Evolutionary conservation across 768 basidiomycete species (phyloP), one percentile per base, ranked within the genome.

Genomic region (Galerina marginata): DNA sequence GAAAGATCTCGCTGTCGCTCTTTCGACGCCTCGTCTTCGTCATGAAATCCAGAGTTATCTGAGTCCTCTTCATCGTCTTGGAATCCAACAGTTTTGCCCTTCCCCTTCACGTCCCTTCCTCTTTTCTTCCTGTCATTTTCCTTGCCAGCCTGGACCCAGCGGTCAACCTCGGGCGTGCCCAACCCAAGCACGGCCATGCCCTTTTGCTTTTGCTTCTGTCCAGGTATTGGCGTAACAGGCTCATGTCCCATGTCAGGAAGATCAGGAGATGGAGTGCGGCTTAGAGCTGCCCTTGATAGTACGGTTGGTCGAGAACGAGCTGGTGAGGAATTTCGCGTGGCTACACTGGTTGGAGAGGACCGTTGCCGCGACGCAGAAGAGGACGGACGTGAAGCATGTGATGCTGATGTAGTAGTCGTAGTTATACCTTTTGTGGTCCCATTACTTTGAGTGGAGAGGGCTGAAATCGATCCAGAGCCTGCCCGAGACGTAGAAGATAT

Each of bases 121-220:
- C 51, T 62, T 26, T 68, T 62, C 33, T 58, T 58, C 36, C 51
- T 65, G 53, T 60, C 70, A 33, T 77, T 74, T 9, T 54, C 68
- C 48, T 74, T 73, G 16, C 79, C 80, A 7, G 78, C 79, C 45
- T 72, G 71, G n/a, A 82, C 75, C 86, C 86, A 83, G 29, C 69
- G 69, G 59, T 80, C 78, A 14, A 84, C 78, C 56, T 87, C 85
- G 3, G 86, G 86, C 20, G 82, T 82, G 4, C 77, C 81, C n/a
- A 84, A 71, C 14, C 81, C 81, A 15, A 83, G 68, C 14, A 81
- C 71, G 6, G 65, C 73, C 62, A 75, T 59, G 3, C 66, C 73
- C 48, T 72, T 73, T 37, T 64, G 69, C 20, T 71, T 64, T 33
- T 59, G 59, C 52, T 70, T 74, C 54, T 68, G 69, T 10, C 53